Base-by-base conservation (phyloP, 441 rosid genomes). In the Croton setiger region DNA sequence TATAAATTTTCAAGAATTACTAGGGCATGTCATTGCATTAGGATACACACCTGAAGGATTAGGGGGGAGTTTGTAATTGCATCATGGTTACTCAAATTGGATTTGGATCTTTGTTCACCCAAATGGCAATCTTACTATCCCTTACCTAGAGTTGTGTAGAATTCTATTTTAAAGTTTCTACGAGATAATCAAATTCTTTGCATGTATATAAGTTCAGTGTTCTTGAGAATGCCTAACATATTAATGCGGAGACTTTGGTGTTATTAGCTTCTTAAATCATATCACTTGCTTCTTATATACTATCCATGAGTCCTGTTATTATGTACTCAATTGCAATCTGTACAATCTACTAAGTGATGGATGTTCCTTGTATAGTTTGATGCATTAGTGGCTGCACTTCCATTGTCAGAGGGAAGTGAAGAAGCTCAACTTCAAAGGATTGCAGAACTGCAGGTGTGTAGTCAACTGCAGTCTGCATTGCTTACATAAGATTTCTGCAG, bases 341-440 rank as follows among this genome's bases (percentile, higher is more conserved):
- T 7, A 33, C 36, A 45, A 20, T 35, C 12, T 35, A 63, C 27
- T 55, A 12, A 71, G 15, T 66, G 7, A 31, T 60, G 63, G 62
- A 60, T 73, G 53, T 66, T 64, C 7, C 51, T 64, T 65, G 17
- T 64, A 49, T 67, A 89, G 97, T 92, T 92, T 81, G 98, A 90
- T 84, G 92, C 87, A 47, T 83, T 94, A 78, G 96, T 92, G 59
- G 85, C 93, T 0, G 98, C 94, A 21, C 98, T 94, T 70, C 99
- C 99, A 13, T 78, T 93, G 79, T 68, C 92, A 0, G 94, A 92
- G 77, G 97, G 92, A 72, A 94, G 94, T 41, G 96, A 94, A 78
- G 94, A 88, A 84, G 94, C 87, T 80, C 98, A 92, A 78, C 74
- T 88, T 63, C 84, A 85, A 82, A 84, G 87, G 79, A 92, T 95